phyloP scores from a whole-genome alignment of 108 stramenopile genomes.

The Nitzschia sp. region DNA sequence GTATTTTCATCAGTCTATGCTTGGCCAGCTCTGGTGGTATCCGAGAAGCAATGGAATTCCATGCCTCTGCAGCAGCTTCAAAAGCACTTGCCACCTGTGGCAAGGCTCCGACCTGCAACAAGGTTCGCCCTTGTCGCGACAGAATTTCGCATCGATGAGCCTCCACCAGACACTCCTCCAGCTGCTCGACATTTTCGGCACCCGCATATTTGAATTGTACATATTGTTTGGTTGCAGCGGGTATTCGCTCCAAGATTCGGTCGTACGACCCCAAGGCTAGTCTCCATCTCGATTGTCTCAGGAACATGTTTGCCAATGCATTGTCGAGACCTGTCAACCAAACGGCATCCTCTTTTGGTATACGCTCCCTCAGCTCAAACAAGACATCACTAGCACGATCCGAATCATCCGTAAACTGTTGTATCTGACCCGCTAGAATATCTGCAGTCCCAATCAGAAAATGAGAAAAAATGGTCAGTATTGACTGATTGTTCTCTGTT shows the following conservation, averaged over 20 bases:
- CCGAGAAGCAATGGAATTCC: conserved; percentile 6
- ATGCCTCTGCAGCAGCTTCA: conserved; percentile 26
- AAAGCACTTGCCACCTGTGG: conserved; percentile 55
- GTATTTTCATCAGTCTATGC: not conserved
- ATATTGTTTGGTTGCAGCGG: conserved; percentile 23
- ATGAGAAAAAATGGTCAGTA: no score
- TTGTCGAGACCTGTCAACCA: conserved; percentile 47
- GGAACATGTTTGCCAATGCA: conserved; percentile 68
- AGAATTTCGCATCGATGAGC: conserved; percentile 61
- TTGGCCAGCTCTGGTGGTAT: not conserved
- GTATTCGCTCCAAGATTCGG: conserved; percentile 42
- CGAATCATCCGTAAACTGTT: conserved; percentile 45
- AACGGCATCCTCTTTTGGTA: conserved; percentile 26
- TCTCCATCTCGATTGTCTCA: conserved; percentile 72
- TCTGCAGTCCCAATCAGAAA: no score
- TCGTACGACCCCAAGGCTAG: conserved; percentile 72
- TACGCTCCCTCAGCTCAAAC: conserved; percentile 48
- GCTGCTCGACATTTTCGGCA: not conserved
- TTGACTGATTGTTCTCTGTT: no score
- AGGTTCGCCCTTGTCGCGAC: conserved; percentile 77
- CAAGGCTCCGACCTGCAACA: conserved; percentile 79
- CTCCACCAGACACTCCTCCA: conserved; percentile 9
- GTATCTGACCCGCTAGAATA: conserved; percentile 58
- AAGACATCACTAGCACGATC: conserved; percentile 47
- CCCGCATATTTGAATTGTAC: not conserved